A percentile compares a stretch with the other conserved stretches of the same genome.
Evolutionary conservation across 2,329 filamentous ascomycete genomes (phyloP).

Genomic region (Alternaria postmessia): DNA sequence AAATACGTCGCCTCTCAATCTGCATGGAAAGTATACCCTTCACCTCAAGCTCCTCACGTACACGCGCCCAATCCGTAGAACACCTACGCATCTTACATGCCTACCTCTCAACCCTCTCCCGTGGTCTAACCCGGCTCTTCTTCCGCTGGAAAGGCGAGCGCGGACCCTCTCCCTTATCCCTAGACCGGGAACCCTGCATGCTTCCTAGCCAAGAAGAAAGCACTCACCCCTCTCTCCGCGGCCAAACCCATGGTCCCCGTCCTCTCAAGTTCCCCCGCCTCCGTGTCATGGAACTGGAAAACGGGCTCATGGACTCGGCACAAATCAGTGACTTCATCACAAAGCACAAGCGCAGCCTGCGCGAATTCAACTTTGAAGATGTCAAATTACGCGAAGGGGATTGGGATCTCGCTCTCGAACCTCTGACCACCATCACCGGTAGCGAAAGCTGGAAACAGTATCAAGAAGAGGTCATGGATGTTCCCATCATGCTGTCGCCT

Average conservation of each 20-base stretch:
- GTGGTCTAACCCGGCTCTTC: constrained; percentile 71
- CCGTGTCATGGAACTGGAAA: constrained; percentile 74
- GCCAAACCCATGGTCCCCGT: constrained; percentile 49
- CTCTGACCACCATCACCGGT: constrained; percentile 62
- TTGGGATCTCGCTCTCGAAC: constrained; percentile 84
- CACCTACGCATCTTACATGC: constrained; percentile 73
- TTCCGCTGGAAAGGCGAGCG: constrained; percentile 80
- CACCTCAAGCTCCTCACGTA: constrained; percentile 60
- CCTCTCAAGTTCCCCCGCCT: constrained; percentile 70
- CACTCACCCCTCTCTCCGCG: constrained; percentile 43
- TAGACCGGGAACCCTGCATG: constrained; percentile 75
- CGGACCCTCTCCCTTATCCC: constrained; percentile 76
- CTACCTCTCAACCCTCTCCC: constrained; percentile 76
- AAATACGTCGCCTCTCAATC: constrained; percentile 77
- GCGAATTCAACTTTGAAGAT: constrained; percentile 82
- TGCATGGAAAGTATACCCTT: constrained; percentile 74
- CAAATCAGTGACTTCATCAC: constrained; percentile 76
- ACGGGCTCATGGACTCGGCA: constrained; percentile 73
- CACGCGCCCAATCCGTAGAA: constrained; percentile 71
- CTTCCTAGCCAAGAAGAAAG: constrained; percentile 56
- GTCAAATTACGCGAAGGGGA: constrained; percentile 74
- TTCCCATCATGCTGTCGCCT: constrained; percentile 49
- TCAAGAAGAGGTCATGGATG: constrained; percentile 53
- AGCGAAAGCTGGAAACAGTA: constrained; percentile 53
- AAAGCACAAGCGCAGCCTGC: constrained; percentile 71